Conservation (phyloP, 805 yeast species). For the Kluyveromyces lactis region DNA sequence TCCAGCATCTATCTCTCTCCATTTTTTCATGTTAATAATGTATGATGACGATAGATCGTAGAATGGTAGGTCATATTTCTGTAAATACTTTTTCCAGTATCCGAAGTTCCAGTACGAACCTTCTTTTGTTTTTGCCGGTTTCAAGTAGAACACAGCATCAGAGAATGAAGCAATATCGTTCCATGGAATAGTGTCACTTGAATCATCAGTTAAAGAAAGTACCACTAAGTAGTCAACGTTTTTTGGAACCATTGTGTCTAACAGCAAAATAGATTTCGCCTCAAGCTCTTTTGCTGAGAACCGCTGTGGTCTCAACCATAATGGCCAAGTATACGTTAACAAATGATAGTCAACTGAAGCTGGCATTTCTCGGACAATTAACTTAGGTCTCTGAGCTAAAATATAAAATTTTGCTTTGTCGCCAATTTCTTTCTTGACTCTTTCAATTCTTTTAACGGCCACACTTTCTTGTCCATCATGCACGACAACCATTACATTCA, state of each 20-base stretch:
- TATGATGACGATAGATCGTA: constrained; percentile 82
- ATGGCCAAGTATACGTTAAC: constrained; percentile 88
- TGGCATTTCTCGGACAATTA: neutral
- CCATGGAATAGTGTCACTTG: constrained; percentile 20
- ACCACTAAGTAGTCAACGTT: constrained; percentile 67
- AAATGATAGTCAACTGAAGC: constrained; percentile 19
- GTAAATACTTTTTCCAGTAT: constrained; percentile 67
- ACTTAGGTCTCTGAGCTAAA: neutral
- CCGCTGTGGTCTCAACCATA: constrained; percentile 73
- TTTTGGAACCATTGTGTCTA: constrained; percentile 83
- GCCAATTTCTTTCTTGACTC: neutral
- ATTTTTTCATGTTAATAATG: constrained; percentile 64
- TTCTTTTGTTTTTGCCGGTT: constrained; percentile 68
- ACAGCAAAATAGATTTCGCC: constrained; percentile 80
- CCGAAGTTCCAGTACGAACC: constrained; percentile 93
- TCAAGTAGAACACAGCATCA: constrained; percentile 66
- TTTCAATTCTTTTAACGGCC: constrained; percentile 1
- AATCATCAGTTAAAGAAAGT: constrained; percentile 66
- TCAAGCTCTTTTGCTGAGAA: constrained; percentile 74
- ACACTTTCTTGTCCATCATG: neutral
- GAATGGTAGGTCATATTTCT: constrained; percentile 41
- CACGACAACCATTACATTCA: neutral
- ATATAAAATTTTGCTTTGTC: constrained; percentile 63
- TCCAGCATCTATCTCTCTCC: constrained; percentile 65
- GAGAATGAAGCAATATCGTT: neutral